Conservation (phyloP, 306 rosid genomes). For the Cotoneaster glaucophyllus region DNA sequence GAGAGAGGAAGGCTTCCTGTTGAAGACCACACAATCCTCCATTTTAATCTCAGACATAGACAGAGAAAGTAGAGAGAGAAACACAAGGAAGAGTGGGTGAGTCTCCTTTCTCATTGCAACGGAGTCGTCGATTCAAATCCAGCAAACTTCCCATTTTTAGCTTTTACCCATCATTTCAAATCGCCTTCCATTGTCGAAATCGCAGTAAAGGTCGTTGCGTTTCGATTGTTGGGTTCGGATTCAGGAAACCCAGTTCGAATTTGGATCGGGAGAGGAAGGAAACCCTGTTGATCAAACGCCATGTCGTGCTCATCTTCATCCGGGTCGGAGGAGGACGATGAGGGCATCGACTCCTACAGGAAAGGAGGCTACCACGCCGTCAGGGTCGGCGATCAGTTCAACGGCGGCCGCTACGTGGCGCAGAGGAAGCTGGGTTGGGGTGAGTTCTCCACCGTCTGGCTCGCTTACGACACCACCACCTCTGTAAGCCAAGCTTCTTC, state of each 20-base stretch:
- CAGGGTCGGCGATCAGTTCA: constrained; percentile 80
- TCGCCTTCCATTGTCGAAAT: background rate
- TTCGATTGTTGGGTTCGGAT: background rate
- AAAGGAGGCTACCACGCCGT: constrained; percentile 98
- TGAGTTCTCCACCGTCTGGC: constrained; percentile 97
- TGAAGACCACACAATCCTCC: constrained; percentile 32
- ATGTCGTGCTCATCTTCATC: constrained; percentile 95
- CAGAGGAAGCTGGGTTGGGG: constrained; percentile 99
- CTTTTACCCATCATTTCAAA: background rate
- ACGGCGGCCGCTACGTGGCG: constrained; percentile 79
- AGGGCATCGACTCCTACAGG: constrained; percentile 83
- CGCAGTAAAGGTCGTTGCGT: background rate
- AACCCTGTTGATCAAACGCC: constrained; percentile 8
- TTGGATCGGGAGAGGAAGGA: constrained; percentile 14
- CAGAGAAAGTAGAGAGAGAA: background rate
- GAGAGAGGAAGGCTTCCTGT: constrained; percentile 11
- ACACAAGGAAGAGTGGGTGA: background rate
- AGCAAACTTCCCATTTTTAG: background rate
- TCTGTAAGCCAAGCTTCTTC: constrained; percentile 45
- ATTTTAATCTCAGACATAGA: background rate
- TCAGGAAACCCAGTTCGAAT: background rate
- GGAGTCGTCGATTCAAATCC: constrained; percentile 1
- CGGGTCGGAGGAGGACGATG: constrained; percentile 91
- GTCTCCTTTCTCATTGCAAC: background rate
- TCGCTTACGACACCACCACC: constrained; percentile 68